These are phyloP conservation scores for Akanthomyces lecanii DNA, from an alignment of 2,329 filamentous ascomycete species.

Conservation along the genomic window DNA sequence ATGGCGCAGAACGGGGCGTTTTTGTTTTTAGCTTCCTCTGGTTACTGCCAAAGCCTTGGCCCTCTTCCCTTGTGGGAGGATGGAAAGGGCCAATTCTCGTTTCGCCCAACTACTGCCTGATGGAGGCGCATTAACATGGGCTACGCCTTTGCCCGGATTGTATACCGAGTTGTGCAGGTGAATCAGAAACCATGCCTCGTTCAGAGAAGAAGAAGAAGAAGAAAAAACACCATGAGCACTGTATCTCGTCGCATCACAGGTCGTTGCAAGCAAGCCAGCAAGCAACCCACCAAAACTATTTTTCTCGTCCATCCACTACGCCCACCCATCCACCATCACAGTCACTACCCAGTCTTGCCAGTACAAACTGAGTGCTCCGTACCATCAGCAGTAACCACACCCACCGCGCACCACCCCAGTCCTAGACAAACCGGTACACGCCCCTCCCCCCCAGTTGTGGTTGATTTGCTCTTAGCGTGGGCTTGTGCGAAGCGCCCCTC, in stretches of 20 bases:
- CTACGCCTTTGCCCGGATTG: background rate
- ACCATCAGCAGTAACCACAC: background rate
- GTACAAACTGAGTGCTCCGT: too few relatives aligned
- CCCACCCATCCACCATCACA: background rate
- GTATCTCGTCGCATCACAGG: background rate
- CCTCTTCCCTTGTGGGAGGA: too few relatives aligned
- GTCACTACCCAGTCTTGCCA: too few relatives aligned
- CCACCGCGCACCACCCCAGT: background rate
- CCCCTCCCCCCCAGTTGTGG: background rate
- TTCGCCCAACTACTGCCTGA: background rate
- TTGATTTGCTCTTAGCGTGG: slow-evolving; percentile 10
- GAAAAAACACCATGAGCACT: background rate
- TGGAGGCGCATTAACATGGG: background rate
- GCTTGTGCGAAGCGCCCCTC: slow-evolving; percentile 11
- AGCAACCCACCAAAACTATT: slow-evolving; percentile 4
- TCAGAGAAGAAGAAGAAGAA: background rate
- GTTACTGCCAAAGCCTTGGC: background rate
- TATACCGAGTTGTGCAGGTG: background rate
- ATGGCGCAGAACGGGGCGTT: slow-evolving; percentile 5
- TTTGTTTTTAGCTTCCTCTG: background rate
- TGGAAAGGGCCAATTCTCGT: too few relatives aligned
- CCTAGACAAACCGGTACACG: slow-evolving; percentile 3
- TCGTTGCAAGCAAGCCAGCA: slow-evolving; percentile 5
- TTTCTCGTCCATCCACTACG: background rate
- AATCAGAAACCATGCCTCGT: too few relatives aligned